phyloP scores from a whole-genome alignment of 768 basidiomycete genomes.

The Trametes elegans region DNA sequence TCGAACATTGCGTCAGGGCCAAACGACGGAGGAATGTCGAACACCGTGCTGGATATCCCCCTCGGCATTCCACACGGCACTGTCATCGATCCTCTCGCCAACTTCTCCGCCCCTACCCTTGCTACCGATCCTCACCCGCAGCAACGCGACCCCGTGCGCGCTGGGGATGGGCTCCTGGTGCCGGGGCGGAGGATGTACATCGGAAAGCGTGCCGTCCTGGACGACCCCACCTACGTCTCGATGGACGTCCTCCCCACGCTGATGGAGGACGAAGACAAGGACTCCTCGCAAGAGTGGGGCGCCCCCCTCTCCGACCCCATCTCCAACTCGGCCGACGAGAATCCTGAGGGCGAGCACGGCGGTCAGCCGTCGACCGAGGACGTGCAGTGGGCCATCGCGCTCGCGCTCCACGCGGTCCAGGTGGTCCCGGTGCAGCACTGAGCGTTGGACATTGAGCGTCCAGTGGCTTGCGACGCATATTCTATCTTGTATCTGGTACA shows the following conservation, averaged over 20 bases:
- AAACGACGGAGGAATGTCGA: no score
- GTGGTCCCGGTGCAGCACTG: background rate
- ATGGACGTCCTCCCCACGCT: background rate
- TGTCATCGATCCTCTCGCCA: no score
- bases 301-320: conserved; percentile 4
- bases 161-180: no score
- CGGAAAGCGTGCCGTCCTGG: conserved; percentile 6
- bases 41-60: no score
- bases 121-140: no score
- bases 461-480: no score
- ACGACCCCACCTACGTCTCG: background rate
- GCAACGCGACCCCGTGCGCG: no score
- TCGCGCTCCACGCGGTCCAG: conserved; percentile 4
- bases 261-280: background rate
- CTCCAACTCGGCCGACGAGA: background rate
- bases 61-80: background rate
- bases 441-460: background rate
- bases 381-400: conserved; percentile 11
- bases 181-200: conserved; percentile 11
- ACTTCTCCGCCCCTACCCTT: no score
- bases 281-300: background rate
- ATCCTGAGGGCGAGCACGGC: background rate
- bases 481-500: no score
- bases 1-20: no score
- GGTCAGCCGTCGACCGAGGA: background rate